Base-by-base conservation (phyloP, 805 yeast species). In the Spathaspora girioi region DNA sequence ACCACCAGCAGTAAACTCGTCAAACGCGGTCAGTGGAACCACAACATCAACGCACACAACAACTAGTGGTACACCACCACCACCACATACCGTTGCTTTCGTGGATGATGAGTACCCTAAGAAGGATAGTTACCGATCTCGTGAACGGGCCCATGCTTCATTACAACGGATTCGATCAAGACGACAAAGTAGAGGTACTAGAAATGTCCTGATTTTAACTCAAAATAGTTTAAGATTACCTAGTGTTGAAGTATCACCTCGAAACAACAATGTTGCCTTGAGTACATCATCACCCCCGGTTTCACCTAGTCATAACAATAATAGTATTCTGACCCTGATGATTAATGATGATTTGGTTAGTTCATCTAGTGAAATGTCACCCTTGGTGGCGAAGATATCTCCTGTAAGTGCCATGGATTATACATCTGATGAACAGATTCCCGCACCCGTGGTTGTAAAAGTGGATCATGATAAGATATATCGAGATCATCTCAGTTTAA, bases 81-180 rank as follows among this genome's bases (percentile, higher is more conserved):
- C 32, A 35, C 5, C 18, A 14, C n/a, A 7, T 18, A 29, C 47
- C 3, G 47, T 45, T 18, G 38, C 47, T 9, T 45, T 45, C 15
- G 41, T 31, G 10, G 44, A 42, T 2, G 38, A 31, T 8, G 47
- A 31, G 19, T 45, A 45, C 17, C 47, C 47, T 1, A 29, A 31
- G 11, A 31, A 45, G 15, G 70, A 68, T 17, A 61, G 55, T 32
- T 48, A 67, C 7, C 67, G 83, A 49, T 80, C 87, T 1, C 70
- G 75, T 38, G 87, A 82, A 56, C 69, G 88, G 56, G 88, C 89
- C 0, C 84, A 82, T 58, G 87, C 88, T 0, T 83, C 88, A 0
- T 60, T 84, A 17, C 73, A 79, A 50, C 69, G 89, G 63, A 83
- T 83, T 76, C 73, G 78, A 52, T 79, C 80, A 42, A 71, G 88